These are phyloP conservation scores for Triticum timopheevii DNA, from an alignment of 176 grass and related monocot species.

Conservation along the genomic window DNA sequence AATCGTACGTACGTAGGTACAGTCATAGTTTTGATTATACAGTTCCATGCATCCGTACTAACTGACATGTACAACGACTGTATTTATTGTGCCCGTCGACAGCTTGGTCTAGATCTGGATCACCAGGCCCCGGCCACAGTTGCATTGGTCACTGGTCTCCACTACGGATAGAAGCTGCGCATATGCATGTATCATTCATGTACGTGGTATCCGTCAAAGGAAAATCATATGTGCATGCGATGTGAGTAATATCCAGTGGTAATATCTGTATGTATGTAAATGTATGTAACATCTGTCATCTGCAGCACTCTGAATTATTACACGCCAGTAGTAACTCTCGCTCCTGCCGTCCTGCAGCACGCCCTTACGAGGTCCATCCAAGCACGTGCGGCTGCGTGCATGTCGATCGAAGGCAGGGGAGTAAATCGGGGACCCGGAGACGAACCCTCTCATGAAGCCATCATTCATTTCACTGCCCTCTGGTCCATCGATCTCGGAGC, in stretches of 20 bases:
- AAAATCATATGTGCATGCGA: not conserved
- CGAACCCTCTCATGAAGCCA: not conserved
- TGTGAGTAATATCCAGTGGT: too few relatives aligned
- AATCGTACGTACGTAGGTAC: too few relatives aligned
- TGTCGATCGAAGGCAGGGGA: slow-evolving; percentile 7
- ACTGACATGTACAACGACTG: slow-evolving; percentile 3
- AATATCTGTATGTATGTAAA: too few relatives aligned
- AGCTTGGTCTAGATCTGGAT: slow-evolving; percentile 16
- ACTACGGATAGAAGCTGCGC: not conserved
- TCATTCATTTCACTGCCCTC: not conserved
- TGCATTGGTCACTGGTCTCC: not conserved
- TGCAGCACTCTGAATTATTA: not conserved
- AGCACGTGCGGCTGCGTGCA: not conserved
- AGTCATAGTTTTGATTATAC: too few relatives aligned
- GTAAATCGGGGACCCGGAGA: not conserved
- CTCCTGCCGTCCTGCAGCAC: too few relatives aligned
- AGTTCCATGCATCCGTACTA: too few relatives aligned
- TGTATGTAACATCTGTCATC: not conserved
- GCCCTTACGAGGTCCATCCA: not conserved
- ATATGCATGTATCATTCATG: not conserved
- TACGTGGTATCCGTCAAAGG: not conserved
- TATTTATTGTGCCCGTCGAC: slow-evolving; percentile 12
- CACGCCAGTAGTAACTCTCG: not conserved
- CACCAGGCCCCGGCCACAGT: not conserved
- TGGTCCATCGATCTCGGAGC: not conserved